Base-by-base conservation (phyloP, 164 flowering plant genomes). In the Vitis amurensis region DNA sequence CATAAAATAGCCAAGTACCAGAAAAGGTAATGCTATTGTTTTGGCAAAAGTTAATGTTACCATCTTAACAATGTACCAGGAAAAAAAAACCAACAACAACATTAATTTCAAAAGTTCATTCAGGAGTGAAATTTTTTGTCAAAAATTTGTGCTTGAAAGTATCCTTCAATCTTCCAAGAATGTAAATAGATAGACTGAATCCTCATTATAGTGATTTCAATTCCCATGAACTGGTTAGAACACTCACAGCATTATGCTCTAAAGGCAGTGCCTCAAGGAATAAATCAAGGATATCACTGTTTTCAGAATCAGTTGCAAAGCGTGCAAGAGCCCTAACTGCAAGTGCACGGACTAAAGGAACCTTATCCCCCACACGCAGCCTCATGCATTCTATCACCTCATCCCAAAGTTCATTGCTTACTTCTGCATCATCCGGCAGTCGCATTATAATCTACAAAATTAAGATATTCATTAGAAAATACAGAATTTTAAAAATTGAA, bases 341-440 rank as follows among this genome's bases (percentile, higher is more conserved):
- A 81, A 73, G 88, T 29, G 82, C 78, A 19, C 98, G 90, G 16
- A 93, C 77, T 8, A 71, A 56, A 12, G 97, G 85, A 30, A 87
- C 82, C 83, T 92, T 91, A 80, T 96, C 99, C 63, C 69, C 78
- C 11, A 86, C 85, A 13, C 97, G 78, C 50, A 79, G 10, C 76
- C 79, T 90, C 95, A 96, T 84, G 69, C 80, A 78, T 1, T 92
- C 97, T 55, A 96, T 88, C 57, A 96, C 91, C 64, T 88, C 91
- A 75, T 96, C 99, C 99, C 95, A 93, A 0, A 92, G 76, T 47
- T 91, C 94, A 77, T 79, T 66, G 62, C 88, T 88, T 17, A 92
- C 98, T 85, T 96, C 99, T 51, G 92, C 87, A 71, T 93, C 97
- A 69, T 96, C 99, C 57, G 99, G 97, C 78, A 96, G 75, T 71